Percentiles rank a stretch among this genome's conserved stretches.
phyloP scores from a whole-genome alignment of 2,329 filamentous ascomycete species.

The Aspergillus sp. region DNA sequence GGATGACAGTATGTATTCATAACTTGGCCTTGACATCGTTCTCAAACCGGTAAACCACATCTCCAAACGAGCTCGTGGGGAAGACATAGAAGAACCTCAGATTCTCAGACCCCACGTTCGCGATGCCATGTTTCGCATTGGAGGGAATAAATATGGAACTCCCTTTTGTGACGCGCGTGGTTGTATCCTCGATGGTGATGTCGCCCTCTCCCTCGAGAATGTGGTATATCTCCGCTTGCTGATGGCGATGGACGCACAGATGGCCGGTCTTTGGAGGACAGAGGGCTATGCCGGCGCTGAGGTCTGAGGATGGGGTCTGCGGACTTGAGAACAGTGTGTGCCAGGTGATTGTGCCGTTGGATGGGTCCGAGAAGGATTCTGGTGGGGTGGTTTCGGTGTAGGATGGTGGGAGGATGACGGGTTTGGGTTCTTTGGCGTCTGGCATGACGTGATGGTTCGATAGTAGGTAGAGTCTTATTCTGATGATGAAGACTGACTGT shows the following conservation, averaged over 20 bases:
- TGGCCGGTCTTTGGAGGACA: slow-evolving; percentile 33
- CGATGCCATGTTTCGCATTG: slow-evolving; percentile 44
- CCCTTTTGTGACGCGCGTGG: slow-evolving; percentile 28
- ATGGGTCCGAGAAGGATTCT: slow-evolving; percentile 16
- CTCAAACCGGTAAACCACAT: slow-evolving; percentile 41
- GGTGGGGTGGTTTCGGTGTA: neutral
- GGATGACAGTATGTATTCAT: neutral
- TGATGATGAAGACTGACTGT: too few relatives aligned
- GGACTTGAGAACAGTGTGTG: slow-evolving; percentile 40
- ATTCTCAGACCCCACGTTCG: slow-evolving; percentile 26
- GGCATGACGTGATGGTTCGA: neutral
- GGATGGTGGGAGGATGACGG: neutral
- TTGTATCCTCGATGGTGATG: slow-evolving; percentile 35
- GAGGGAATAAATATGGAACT: slow-evolving; percentile 43
- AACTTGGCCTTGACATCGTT: too few relatives aligned
- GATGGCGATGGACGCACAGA: slow-evolving; percentile 40
- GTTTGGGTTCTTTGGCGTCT: neutral
- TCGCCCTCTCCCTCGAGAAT: slow-evolving; percentile 37
- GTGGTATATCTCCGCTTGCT: slow-evolving; percentile 46
- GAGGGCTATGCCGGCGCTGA: slow-evolving; percentile 40
- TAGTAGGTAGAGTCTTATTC: too few relatives aligned
- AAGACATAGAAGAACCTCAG: slow-evolving; percentile 45
- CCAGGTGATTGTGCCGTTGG: slow-evolving; percentile 31
- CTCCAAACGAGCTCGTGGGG: slow-evolving; percentile 35
- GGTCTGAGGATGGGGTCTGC: slow-evolving; percentile 28